Conservation (phyloP, 371 early-diverging fungal genomes). For the Syncephalastrum sp. region DNA sequence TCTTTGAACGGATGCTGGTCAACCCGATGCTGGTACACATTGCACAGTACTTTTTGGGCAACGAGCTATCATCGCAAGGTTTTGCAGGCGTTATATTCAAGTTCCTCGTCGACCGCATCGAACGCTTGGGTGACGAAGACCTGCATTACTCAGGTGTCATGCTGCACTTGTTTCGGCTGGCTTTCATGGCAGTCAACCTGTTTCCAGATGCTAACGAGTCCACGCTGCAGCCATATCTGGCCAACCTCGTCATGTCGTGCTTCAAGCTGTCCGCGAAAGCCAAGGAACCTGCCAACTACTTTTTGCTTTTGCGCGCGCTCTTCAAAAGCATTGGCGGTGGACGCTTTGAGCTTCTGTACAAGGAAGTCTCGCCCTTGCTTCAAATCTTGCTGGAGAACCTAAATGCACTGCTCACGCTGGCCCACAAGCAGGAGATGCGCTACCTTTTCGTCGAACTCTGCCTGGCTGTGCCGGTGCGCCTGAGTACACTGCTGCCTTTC, state of each 20-base stretch:
- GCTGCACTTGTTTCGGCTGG: constrained; percentile 89
- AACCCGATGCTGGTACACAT: constrained; percentile 83
- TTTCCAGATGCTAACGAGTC: constrained; percentile 93
- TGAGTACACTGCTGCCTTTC: constrained; percentile 93
- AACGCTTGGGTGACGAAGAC: constrained; percentile 80
- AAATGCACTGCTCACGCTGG: constrained; percentile 78
- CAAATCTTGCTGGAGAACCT: constrained; percentile 89
- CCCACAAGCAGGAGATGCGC: constrained; percentile 82
- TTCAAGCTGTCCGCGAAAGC: constrained; percentile 84
- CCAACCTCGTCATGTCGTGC: constrained; percentile 85
- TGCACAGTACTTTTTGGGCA: constrained; percentile 88
- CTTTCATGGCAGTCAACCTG: constrained; percentile 91
- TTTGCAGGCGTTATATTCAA: constrained; percentile 80
- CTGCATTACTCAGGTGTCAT: constrained; percentile 75
- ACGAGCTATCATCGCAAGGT: constrained; percentile 72
- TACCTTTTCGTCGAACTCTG: constrained; percentile 90
- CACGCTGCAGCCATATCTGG: constrained; percentile 88
- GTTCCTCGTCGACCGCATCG: constrained; percentile 82
- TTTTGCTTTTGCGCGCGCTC: constrained; percentile 86
- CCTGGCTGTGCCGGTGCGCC: constrained; percentile 95
- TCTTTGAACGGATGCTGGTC: constrained; percentile 81
- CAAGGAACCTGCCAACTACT: constrained; percentile 88
- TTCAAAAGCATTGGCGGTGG: constrained; percentile 83
- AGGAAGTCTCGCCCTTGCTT: constrained; percentile 91
- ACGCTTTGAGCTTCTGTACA: constrained; percentile 65